Percentiles rank a stretch among this genome's conserved stretches.
Evolutionary conservation across 139 green algal genomes (phyloP).

Genomic region (Micromonas pusilla): DNA sequence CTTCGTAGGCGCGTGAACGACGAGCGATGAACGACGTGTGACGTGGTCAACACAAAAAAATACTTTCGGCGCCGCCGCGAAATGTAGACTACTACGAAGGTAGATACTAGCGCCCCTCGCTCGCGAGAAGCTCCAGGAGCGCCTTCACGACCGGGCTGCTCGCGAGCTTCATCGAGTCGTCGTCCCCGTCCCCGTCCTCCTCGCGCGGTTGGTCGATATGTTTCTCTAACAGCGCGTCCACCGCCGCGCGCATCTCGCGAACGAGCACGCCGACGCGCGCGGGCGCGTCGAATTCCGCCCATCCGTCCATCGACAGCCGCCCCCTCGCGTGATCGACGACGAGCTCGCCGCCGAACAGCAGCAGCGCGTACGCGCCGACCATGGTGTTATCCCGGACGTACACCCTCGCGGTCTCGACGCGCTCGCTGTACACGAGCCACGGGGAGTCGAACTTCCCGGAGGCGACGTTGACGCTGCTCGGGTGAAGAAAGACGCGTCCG

Average conservation of each 20-base stretch:
- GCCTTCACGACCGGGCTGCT: background rate
- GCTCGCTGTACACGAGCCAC: constrained; percentile 49
- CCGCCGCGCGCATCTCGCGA: constrained; percentile 13
- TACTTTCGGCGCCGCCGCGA: too few species aligned
- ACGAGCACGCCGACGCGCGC: constrained; percentile 38
- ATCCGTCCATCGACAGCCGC: constrained; percentile 38
- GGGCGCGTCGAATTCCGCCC: constrained; percentile 41
- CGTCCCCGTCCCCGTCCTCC: too few species aligned
- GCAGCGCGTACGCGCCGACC: constrained; percentile 43
- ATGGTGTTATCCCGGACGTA: constrained; percentile 32
- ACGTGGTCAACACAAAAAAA: too few species aligned
- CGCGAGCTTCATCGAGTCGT: too few species aligned
- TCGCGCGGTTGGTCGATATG: background rate
- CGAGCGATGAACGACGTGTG: too few species aligned
- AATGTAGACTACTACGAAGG: too few species aligned
- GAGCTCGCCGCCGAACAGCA: constrained; percentile 45
- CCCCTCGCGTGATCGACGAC: constrained; percentile 34
- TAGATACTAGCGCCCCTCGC: constrained; percentile 6
- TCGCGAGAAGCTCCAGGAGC: background rate
- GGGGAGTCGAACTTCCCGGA: constrained; percentile 48
- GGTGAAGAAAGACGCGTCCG: constrained; percentile 88
- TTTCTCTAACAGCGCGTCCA: constrained; percentile 20
- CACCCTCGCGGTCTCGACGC: constrained; percentile 40
- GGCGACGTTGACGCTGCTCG: constrained; percentile 72
- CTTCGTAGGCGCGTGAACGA: too few species aligned